Evolutionary conservation across 1,284 basidiomycete species (phyloP).

Genomic region (Cutaneotrichosporon spelunceum): DNA sequence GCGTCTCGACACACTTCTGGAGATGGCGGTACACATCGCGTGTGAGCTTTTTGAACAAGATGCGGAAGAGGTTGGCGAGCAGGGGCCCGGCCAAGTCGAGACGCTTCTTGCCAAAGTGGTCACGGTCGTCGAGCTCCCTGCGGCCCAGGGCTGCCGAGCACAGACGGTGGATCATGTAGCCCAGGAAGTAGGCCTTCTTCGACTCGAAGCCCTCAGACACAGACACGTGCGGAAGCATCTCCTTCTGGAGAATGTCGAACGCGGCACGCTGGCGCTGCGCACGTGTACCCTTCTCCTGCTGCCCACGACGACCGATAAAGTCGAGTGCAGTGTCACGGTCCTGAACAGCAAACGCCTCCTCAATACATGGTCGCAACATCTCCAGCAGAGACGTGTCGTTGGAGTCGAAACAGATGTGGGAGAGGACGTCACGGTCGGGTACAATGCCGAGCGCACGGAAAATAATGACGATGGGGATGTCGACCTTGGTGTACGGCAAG

Average conservation of each 20-base stretch:
- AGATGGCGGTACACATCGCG: constrained; percentile 96
- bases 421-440: constrained; percentile 94
- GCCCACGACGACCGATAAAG: constrained; percentile 97
- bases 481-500: constrained; percentile 96
- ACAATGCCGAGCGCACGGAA: constrained; percentile 98
- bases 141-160: constrained; percentile 89
- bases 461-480: constrained; percentile 98
- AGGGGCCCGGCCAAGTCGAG: constrained; percentile 94
- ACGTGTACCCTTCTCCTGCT: constrained; percentile 85
- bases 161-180: constrained; percentile 99
- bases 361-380: constrained; percentile 97
- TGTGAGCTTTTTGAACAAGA: constrained; percentile 94
- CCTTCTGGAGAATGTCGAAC: constrained; percentile 96
- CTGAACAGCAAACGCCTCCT: constrained; percentile 97
- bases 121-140: constrained; percentile 95
- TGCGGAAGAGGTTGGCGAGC: constrained; percentile 91
- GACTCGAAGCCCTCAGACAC: constrained; percentile 94
- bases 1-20: constrained; percentile 97
- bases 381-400: constrained; percentile 95
- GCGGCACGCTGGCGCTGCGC: constrained; percentile 93
- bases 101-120: constrained; percentile 99
- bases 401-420: constrained; percentile 98
- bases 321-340: constrained; percentile 89
- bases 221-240: constrained; percentile 96
- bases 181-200: constrained; percentile 99